phyloP scores from a whole-genome alignment of 2,329 filamentous ascomycete species.

The Colletotrichum phormii region DNA sequence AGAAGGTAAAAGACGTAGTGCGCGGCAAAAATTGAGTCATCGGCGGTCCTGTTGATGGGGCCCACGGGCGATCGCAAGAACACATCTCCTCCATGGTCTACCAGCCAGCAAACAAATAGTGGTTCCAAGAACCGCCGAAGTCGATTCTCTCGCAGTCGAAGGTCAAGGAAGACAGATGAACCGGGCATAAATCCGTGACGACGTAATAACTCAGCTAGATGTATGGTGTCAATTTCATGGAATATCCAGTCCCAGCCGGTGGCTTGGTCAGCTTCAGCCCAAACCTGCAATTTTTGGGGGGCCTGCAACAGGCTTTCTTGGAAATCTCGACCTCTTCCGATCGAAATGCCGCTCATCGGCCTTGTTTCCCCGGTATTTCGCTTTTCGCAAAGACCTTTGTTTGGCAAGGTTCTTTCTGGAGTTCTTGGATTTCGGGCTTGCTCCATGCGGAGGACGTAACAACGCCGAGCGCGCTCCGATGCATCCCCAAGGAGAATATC shows the following conservation, averaged over 20 bases:
- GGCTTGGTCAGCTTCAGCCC: no score
- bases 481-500: background rate
- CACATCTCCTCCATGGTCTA: background rate
- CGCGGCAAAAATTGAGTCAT: background rate
- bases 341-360: no score
- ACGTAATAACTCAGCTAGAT: background rate
- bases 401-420: accelerated
- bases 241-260: background rate
- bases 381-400: accelerated
- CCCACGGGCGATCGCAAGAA: background rate
- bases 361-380: accelerated
- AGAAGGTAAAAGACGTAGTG: background rate
- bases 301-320: accelerated
- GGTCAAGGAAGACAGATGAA: background rate
- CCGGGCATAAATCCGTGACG: background rate
- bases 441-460: background rate
- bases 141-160: no score
- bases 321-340: no score
- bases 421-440: accelerated
- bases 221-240: background rate
- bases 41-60: background rate
- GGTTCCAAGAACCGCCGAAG: no score
- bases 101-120: background rate
- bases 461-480: background rate
- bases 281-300: no score